These are phyloP conservation scores for Galerina sulciceps DNA, from an alignment of 768 basidiomycete genomes.

Conservation along the genomic window DNA sequence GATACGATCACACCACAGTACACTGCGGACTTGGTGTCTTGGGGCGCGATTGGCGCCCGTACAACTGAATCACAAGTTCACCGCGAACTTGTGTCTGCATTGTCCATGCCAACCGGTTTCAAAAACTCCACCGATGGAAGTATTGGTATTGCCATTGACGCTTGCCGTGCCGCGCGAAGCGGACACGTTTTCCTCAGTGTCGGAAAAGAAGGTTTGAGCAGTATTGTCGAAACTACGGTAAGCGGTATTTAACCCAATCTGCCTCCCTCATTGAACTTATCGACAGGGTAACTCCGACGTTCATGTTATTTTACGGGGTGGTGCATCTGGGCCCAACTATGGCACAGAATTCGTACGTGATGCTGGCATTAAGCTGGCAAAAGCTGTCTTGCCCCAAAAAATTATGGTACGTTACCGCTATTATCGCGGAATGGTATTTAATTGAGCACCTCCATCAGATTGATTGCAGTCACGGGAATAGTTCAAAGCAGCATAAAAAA, in stretches of 20 bases:
- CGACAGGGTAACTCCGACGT: constrained; percentile 85
- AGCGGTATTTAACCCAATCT: constrained; percentile 17
- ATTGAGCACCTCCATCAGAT: constrained; percentile 52
- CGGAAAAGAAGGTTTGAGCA: constrained; percentile 93
- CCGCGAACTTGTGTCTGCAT: constrained; percentile 81
- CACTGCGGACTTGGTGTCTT: constrained; percentile 86
- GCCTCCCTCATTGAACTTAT: neutral
- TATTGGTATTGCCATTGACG: constrained; percentile 90
- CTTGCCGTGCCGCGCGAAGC: constrained; percentile 87
- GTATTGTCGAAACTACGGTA: constrained; percentile 93
- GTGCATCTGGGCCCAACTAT: constrained; percentile 89
- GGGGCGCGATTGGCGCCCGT: constrained; percentile 96
- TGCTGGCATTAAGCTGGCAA: constrained; percentile 72
- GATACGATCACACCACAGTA: constrained; percentile 75
- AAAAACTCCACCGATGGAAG: constrained; percentile 98
- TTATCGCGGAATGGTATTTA: neutral
- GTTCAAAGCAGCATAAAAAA: constrained; percentile 86
- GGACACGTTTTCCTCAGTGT: constrained; percentile 97
- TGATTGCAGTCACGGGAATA: constrained; percentile 97
- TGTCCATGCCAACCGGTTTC: constrained; percentile 98
- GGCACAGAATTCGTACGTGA: constrained; percentile 77
- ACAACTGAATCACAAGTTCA: constrained; percentile 95
- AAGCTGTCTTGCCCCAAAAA: constrained; percentile 77
- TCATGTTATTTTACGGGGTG: constrained; percentile 94
- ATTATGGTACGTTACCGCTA: constrained; percentile 72